Conservation (phyloP, 805 yeast genomes). For the Dipodascopsis tothii region DNA sequence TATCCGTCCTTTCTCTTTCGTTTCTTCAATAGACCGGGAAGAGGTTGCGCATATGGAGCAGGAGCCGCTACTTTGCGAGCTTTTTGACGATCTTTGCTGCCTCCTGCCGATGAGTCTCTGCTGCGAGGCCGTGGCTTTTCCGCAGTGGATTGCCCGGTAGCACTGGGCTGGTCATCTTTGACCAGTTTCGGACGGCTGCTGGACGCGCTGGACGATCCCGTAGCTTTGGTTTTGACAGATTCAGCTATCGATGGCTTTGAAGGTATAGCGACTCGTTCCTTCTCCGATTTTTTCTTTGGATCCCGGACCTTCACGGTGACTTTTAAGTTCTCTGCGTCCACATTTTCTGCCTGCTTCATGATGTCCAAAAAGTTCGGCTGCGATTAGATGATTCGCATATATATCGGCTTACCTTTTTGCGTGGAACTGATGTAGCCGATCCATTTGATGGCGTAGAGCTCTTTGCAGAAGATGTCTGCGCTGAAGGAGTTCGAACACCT, state of each 20-base stretch:
- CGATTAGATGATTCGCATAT: slow-evolving; percentile 27
- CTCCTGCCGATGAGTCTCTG: too few species aligned
- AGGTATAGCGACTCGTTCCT: neutral
- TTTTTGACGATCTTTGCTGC: neutral
- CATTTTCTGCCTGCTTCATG: slow-evolving; percentile 58
- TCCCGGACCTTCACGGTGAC: slow-evolving; percentile 34
- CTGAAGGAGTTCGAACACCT: too few species aligned
- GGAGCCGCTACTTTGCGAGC: slow-evolving; percentile 39
- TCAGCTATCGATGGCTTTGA: neutral
- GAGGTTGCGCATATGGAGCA: slow-evolving; percentile 31
- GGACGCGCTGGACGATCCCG: too few species aligned
- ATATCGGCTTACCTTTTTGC: slow-evolving; percentile 23
- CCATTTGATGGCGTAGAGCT: too few species aligned
- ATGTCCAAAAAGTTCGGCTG: slow-evolving; percentile 56
- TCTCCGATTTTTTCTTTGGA: slow-evolving; percentile 16
- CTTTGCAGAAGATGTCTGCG: too few species aligned
- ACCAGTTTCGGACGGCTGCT: too few species aligned
- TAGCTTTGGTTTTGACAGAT: neutral
- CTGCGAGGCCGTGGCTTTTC: too few species aligned
- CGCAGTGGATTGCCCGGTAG: too few species aligned
- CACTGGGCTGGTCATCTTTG: too few species aligned
- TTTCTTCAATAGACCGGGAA: slow-evolving; percentile 41
- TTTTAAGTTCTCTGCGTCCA: slow-evolving; percentile 46
- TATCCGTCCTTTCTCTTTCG: slow-evolving; percentile 32
- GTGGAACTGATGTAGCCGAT: slow-evolving; percentile 1